Percentiles rank a stretch among this genome's conserved stretches.
These are phyloP conservation scores for Pseudocercospora macadamiae DNA, from an alignment of 2,329 filamentous ascomycete species.

Conservation along the genomic window DNA sequence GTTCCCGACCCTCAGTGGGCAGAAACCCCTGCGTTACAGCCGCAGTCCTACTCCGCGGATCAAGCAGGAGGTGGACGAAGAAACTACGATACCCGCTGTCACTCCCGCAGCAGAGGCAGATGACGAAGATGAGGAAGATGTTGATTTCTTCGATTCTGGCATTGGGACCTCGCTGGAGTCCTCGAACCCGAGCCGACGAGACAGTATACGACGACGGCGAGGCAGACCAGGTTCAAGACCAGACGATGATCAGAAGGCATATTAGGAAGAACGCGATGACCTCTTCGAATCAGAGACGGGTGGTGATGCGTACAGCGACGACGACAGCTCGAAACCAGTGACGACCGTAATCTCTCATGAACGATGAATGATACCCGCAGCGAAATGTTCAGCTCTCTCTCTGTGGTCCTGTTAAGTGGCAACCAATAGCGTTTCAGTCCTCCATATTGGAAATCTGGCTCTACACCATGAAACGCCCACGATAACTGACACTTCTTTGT, in stretches of 20 bases:
- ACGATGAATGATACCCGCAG: no score
- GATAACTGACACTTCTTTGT: no score
- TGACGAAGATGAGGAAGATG: slow-evolving; percentile 50
- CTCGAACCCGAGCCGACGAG: slow-evolving; percentile 31
- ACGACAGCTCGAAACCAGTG: no score
- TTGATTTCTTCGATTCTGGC: slow-evolving; percentile 51
- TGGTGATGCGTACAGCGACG: no score
- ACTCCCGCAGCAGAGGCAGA: slow-evolving; percentile 38
- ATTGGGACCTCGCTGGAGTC: slow-evolving; percentile 55
- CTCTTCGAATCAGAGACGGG: slow-evolving; percentile 4
- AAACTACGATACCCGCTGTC: slow-evolving; percentile 23
- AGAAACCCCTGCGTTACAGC: slow-evolving; percentile 44
- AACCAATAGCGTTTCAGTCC: no score
- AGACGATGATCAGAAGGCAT: slow-evolving; percentile 12
- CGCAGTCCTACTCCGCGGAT: slow-evolving; percentile 24
- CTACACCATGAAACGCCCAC: no score
- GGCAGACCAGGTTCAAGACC: slow-evolving; percentile 22
- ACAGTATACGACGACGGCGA: slow-evolving; percentile 36
- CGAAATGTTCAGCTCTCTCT: no score
- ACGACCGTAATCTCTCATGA: no score
- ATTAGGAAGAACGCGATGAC: slow-evolving; percentile 15
- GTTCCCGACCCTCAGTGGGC: slow-evolving; percentile 52
- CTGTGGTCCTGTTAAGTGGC: no score
- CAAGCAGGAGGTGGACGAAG: slow-evolving; percentile 37
- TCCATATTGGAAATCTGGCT: no score